A percentile compares a stretch with the other conserved stretches of the same genome.
Conservation (phyloP, 2,329 filamentous ascomycete species). For the Neofusicoccum parvum region DNA sequence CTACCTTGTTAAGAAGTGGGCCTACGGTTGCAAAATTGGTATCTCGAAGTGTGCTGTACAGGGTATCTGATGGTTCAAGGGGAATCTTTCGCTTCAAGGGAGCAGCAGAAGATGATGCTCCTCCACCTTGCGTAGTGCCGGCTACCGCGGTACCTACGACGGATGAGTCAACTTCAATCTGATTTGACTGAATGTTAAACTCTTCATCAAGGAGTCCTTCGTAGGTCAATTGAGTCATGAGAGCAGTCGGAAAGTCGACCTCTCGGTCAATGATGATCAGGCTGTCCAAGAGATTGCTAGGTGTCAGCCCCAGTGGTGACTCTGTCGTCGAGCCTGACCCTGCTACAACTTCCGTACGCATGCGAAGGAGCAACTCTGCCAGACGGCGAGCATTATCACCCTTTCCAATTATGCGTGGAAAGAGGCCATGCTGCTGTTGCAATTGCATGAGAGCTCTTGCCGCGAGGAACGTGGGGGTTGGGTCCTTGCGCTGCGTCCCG, state of each 20-base stretch:
- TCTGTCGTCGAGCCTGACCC: constrained; percentile 62
- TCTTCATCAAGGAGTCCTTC: constrained; percentile 94
- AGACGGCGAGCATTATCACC: constrained; percentile 91
- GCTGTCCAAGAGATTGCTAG: constrained; percentile 85
- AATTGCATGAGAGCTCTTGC: constrained; percentile 93
- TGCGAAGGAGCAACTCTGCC: constrained; percentile 82
- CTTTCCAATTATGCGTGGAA: constrained; percentile 92
- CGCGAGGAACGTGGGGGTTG: constrained; percentile 84
- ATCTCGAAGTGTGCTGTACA: constrained; percentile 86
- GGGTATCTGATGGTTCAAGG: constrained; percentile 83
- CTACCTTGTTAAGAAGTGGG: constrained; percentile 83
- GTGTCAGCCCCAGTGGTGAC: constrained; percentile 68
- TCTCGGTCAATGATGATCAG: constrained; percentile 94
- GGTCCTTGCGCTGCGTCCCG: constrained; percentile 69
- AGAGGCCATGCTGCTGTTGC: constrained; percentile 88
- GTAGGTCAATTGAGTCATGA: constrained; percentile 94
- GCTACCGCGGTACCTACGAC: constrained; percentile 76
- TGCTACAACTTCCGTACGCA: constrained; percentile 85
- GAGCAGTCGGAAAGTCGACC: constrained; percentile 86
- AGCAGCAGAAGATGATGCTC: constrained; percentile 49
- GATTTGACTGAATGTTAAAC: constrained; percentile 88
- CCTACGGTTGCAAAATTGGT: constrained; percentile 96
- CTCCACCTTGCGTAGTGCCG: constrained; percentile 54
- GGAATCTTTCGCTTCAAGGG: constrained; percentile 79
- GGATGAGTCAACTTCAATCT: constrained; percentile 88